phyloP scores from a whole-genome alignment of 2,329 filamentous ascomycete genomes.

The Trichoderma arundinaceum region DNA sequence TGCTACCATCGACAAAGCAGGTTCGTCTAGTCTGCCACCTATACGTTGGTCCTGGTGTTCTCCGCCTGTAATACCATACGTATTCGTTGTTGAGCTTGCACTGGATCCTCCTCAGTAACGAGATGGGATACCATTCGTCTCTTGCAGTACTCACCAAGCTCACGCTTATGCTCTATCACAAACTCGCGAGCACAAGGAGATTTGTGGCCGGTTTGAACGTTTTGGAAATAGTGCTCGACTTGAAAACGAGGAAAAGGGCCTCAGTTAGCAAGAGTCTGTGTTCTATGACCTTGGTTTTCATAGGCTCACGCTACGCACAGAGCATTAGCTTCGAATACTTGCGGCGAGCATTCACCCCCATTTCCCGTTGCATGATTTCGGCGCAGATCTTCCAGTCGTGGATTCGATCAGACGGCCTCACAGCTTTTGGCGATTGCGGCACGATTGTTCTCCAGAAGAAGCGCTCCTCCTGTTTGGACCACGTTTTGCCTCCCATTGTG shows the following conservation, averaged over 20 bases:
- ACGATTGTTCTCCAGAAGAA: slow-evolving; percentile 55
- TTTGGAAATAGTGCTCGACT: slow-evolving; percentile 56
- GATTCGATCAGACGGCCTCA: slow-evolving; percentile 33
- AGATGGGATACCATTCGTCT: not conserved
- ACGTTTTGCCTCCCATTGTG: slow-evolving; percentile 58
- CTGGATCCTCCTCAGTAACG: not conserved
- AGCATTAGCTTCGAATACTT: slow-evolving; percentile 49
- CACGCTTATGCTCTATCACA: slow-evolving; percentile 43
- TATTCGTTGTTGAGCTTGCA: not conserved
- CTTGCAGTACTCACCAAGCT: slow-evolving; percentile 36
- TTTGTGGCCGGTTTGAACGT: slow-evolving; percentile 45
- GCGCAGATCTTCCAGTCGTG: slow-evolving; percentile 49
- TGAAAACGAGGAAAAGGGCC: slow-evolving; percentile 19
- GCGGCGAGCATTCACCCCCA: slow-evolving; percentile 47
- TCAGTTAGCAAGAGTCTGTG: not conserved
- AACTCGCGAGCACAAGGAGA: slow-evolving; percentile 48
- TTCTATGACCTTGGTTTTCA: too few relatives aligned
- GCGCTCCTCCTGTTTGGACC: slow-evolving; percentile 55
- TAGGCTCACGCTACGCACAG: slow-evolving; percentile 43
- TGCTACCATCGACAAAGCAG: not conserved
- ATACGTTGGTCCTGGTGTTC: not conserved
- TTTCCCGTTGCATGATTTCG: slow-evolving; percentile 45
- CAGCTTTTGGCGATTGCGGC: slow-evolving; percentile 46
- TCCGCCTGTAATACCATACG: not conserved
- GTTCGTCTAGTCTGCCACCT: not conserved